Conservation (phyloP, 495 filamentous ascomycete genomes). For the Podospora australis region DNA sequence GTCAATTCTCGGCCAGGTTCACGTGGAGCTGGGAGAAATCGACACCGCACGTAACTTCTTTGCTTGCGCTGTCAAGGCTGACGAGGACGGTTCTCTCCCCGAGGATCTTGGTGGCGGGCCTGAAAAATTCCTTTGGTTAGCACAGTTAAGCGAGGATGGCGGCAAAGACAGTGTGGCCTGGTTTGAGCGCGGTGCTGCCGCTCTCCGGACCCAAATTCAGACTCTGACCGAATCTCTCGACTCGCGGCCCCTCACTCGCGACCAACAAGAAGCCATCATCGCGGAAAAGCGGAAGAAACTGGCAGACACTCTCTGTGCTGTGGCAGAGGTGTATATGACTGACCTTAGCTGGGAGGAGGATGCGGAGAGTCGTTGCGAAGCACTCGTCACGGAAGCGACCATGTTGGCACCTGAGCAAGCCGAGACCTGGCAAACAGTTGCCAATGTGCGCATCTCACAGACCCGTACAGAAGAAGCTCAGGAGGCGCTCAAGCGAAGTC, state of each 20-base stretch:
- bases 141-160: conserved; percentile 84
- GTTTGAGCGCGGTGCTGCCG: conserved; percentile 75
- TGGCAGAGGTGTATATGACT: conserved; percentile 96
- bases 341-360: conserved; percentile 89
- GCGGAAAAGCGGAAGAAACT: conserved; percentile 71
- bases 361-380: conserved; percentile 78
- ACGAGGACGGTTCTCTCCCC: conserved; percentile 62
- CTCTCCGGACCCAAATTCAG: conserved; percentile 61
- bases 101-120: conserved; percentile 65
- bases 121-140: conserved; percentile 93
- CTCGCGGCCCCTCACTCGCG: conserved; percentile 28
- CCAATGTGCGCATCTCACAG: conserved; percentile 89
- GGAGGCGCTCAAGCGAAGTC: conserved; percentile 66
- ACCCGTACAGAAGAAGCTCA: conserved; percentile 66
- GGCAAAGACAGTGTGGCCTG: conserved; percentile 76
- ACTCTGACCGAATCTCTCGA: conserved; percentile 31
- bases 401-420: conserved; percentile 64
- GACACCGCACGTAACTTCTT: conserved; percentile 65
- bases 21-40: conserved; percentile 76
- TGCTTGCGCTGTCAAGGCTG: conserved; percentile 59
- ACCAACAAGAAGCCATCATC: conserved; percentile 38
- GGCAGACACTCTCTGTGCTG: conserved; percentile 78
- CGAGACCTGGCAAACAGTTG: conserved; percentile 87
- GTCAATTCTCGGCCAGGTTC: conserved; percentile 75
- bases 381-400: conserved; percentile 78